Evolutionary conservation across 139 green algal genomes (phyloP).

Genomic region (Penium margaritaceum): DNA sequence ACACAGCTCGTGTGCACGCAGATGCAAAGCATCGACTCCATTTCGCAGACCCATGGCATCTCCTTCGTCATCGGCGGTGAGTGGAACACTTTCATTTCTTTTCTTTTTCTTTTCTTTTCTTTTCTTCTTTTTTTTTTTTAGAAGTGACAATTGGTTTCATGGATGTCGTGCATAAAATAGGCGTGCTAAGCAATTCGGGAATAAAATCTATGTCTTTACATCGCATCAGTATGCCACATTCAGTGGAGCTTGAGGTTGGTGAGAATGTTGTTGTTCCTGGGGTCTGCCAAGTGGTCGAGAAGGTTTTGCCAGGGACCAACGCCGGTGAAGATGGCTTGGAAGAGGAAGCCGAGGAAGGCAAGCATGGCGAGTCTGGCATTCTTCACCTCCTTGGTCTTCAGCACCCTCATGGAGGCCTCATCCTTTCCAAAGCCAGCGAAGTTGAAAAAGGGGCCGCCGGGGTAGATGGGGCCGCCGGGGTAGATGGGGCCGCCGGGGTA

Average conservation of each 20-base stretch:
- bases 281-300: conserved; percentile 68
- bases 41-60: no score
- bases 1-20: no score
- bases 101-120: no score
- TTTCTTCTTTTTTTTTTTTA: no score
- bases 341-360: conserved; percentile 59
- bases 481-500: conserved; percentile 93
- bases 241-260: conserved; percentile 37
- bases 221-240: no score
- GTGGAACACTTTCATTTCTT: no score
- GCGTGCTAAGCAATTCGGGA: no score
- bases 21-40: no score
- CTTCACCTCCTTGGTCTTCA: conserved; percentile 92
- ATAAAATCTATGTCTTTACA: no score
- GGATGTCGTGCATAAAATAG: no score
- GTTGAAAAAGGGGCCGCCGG: conserved; percentile 94
- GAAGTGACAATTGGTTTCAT: no score
- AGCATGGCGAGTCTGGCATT: conserved; percentile 86
- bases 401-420: conserved; percentile 66
- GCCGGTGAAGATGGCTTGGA: conserved; percentile 63
- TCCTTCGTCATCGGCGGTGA: no score
- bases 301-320: conserved; percentile 68
- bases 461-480: conserved; percentile 70
- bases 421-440: conserved; percentile 75
- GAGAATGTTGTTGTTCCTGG: conserved; percentile 44